Evolutionary conservation across 306 rosid species (phyloP), one percentile per base, ranked within the genome.

Genomic region (Castanea sativa): DNA sequence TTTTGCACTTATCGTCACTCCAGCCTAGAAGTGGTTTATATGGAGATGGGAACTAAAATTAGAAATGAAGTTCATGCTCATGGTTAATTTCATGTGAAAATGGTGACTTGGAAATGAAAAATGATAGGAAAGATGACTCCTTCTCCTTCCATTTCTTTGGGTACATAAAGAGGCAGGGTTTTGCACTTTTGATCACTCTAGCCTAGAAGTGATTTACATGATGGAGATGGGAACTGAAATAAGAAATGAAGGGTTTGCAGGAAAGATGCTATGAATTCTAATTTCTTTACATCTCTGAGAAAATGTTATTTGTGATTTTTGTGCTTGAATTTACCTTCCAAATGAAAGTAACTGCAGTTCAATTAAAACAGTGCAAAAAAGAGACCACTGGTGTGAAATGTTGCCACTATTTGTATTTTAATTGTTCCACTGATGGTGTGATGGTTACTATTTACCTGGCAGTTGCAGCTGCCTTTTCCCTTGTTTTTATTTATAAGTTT

Each of bases 321-420:
- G 35, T 55, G 35, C 61, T 69, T 68, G 19, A 68, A 53, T 59
- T 32, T 35, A 69, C 81, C 61, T 56, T 69, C 75, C 30, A 16
- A 56, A 58, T 20, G 55, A 52, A 55, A 76, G 25, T 69, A 3
- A 35, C 56, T 72, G 13, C 75, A 35, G 19, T 61, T 56, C 29
- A 33, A 33, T 33, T 29, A 29, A 29, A 29, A 29, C 30, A 29
- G 30, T 29, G 30, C 30, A 29, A 29, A 29, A 29, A 29, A 29
- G 30, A 29, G 30, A 29, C 30, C 30, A 29, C 30, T 29, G 30
- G 51, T 71, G 32, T 15, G 15, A 61, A 81, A 69, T 29, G 35
- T 13, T 14, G 16, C 6, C 20, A n/a, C 14, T 61, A 33, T 6
- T 60, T 23, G 25, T 61, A 61, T 61, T 25, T 6, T 25, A 27